Evolutionary conservation across 1,284 basidiomycete species (phyloP).

Genomic region (Phaffia rhodozyma): DNA sequence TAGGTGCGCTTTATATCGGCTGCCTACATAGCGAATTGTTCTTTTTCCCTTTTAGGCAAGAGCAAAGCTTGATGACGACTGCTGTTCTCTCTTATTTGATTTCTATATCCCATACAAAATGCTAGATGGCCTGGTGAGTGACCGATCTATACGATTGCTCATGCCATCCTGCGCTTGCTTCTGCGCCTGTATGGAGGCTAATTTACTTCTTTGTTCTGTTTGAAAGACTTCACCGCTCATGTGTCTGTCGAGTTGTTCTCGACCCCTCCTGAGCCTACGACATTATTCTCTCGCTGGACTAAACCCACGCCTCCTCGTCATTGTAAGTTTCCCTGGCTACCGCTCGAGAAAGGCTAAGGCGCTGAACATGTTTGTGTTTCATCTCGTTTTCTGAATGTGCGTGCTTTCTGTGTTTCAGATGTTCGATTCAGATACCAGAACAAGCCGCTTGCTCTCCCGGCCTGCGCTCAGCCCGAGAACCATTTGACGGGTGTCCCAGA

Average conservation of each 20-base stretch:
- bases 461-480: conserved; percentile 53
- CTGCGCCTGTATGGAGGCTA: not conserved
- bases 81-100: not conserved
- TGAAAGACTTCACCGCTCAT: conserved; percentile 54
- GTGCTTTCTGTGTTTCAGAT: conserved; percentile 36
- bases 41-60: no score
- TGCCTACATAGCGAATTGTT: not conserved
- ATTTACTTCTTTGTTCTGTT: not conserved
- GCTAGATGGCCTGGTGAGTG: not conserved
- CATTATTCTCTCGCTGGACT: conserved; percentile 21
- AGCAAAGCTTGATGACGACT: no score
- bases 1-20: conserved; percentile 35
- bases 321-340: not conserved
- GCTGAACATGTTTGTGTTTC: no score
- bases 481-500: conserved; percentile 61
- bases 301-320: not conserved
- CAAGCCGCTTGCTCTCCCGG: conserved; percentile 49
- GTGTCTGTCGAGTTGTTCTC: conserved; percentile 61
- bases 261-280: not conserved
- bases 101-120: not conserved
- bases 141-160: not conserved
- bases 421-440: conserved; percentile 69
- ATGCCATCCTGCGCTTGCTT: not conserved
- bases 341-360: not conserved
- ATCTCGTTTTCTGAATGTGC: no score